Evolutionary conservation across 306 rosid species (phyloP).

Genomic region (Prunus mongolica): DNA sequence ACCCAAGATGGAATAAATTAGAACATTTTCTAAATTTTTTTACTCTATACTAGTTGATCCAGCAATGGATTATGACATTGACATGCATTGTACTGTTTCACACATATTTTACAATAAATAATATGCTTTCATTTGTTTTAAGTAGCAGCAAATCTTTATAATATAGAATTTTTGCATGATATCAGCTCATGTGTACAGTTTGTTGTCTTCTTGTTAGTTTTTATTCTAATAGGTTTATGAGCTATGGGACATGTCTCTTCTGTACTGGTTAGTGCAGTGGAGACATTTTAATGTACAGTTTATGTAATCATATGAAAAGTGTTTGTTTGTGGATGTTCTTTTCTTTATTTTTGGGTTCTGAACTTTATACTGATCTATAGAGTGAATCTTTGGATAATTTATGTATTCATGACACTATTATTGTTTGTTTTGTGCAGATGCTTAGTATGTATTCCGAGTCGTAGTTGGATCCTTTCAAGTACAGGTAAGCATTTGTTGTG

Average conservation of each 20-base stretch:
- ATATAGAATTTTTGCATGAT: neutral
- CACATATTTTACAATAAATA: neutral
- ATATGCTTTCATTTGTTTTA: neutral
- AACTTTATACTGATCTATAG: neutral
- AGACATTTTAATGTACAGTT: neutral
- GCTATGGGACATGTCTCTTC: neutral
- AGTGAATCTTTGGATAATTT: neutral
- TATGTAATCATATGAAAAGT: neutral
- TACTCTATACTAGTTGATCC: neutral
- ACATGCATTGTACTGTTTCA: neutral
- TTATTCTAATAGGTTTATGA: neutral
- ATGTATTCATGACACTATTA: neutral
- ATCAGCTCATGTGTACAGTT: neutral
- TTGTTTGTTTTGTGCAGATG: conserved; percentile 26
- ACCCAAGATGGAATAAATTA: neutral
- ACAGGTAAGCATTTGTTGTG: conserved; percentile 23
- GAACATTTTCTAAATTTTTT: neutral
- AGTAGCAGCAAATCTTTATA: neutral
- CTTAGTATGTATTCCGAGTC: conserved; percentile 21
- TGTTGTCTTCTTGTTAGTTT: neutral
- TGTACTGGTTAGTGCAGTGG: neutral
- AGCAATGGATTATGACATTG: neutral
- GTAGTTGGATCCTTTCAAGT: conserved; percentile 21
- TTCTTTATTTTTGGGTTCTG: neutral
- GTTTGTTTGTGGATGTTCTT: neutral